Evolutionary conservation across 2,329 filamentous ascomycete species (phyloP).

Genomic region (Mycosphaerella arachidis): DNA sequence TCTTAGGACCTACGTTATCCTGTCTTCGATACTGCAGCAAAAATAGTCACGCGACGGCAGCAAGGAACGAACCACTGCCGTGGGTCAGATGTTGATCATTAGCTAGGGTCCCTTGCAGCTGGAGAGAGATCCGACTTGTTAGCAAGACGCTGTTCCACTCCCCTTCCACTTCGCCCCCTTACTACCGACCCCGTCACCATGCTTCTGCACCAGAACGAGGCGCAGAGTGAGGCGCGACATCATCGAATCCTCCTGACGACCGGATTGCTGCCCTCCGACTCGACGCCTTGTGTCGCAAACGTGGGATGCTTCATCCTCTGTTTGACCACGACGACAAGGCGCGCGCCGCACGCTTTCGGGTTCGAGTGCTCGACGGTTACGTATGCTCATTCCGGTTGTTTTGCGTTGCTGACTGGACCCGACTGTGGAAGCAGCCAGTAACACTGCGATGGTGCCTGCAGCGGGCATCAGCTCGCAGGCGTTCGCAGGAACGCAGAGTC

Average conservation of each 20-base stretch:
- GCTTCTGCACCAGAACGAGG: neutral
- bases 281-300: neutral
- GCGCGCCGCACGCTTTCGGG: neutral
- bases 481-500: neutral
- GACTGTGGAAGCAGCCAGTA: slow-evolving; percentile 1
- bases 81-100: no score
- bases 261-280: neutral
- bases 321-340: neutral
- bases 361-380: neutral
- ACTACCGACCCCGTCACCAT: neutral
- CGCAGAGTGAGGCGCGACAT: neutral
- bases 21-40: no score
- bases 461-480: neutral
- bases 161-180: no score
- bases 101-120: no score
- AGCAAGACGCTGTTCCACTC: no score
- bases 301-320: neutral
- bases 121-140: no score
- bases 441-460: slow-evolving; percentile 3
- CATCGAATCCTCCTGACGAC: neutral
- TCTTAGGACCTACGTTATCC: no score
- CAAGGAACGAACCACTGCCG: no score
- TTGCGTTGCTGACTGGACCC: neutral
- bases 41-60: no score
- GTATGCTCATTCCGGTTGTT: slow-evolving; percentile 1